Evolutionary conservation across 805 yeast genomes (phyloP).

Genomic region (Ogataea angusta): DNA sequence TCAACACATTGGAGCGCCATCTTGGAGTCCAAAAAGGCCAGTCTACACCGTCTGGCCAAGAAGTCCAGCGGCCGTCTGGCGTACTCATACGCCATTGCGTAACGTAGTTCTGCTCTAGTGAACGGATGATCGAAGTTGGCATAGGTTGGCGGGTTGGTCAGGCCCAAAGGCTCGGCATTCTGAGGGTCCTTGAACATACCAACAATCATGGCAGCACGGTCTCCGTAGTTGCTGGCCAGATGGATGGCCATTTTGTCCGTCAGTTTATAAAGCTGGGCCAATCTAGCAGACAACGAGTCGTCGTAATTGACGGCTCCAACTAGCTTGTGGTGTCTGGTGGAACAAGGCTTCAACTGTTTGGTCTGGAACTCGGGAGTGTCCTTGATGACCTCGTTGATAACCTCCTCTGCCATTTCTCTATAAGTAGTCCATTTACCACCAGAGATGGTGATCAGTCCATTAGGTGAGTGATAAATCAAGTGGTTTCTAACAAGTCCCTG

Average conservation of each 20-base stretch:
- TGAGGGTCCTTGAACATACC: constrained; percentile 49
- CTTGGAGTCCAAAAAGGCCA: constrained; percentile 85
- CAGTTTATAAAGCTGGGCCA: constrained; percentile 73
- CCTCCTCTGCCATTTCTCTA: constrained; percentile 96
- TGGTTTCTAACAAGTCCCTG: constrained; percentile 92
- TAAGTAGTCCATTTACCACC: constrained; percentile 99
- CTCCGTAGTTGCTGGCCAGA: constrained; percentile 83
- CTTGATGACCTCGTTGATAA: constrained; percentile 69
- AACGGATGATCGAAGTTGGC: constrained; percentile 73
- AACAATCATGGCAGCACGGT: constrained; percentile 77
- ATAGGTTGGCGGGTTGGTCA: constrained; percentile 33
- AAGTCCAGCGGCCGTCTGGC: constrained; percentile 86
- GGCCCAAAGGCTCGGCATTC: constrained; percentile 64
- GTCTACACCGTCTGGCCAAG: constrained; percentile 88
- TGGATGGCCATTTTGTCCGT: constrained; percentile 77
- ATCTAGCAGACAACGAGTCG: constrained; percentile 67
- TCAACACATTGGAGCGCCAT: constrained; percentile 80
- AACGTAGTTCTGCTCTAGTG: constrained; percentile 85
- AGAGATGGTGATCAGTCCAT: constrained; percentile 82
- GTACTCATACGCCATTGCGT: constrained; percentile 78
- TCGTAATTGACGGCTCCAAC: constrained; percentile 83
- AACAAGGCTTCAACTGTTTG: constrained; percentile 40
- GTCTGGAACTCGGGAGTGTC: constrained; percentile 35
- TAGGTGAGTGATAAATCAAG: constrained; percentile 60
- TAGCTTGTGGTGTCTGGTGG: constrained; percentile 53